These are phyloP conservation scores for Picea sitchensis DNA, from an alignment of 75 land plant species.

Conservation along the genomic window DNA sequence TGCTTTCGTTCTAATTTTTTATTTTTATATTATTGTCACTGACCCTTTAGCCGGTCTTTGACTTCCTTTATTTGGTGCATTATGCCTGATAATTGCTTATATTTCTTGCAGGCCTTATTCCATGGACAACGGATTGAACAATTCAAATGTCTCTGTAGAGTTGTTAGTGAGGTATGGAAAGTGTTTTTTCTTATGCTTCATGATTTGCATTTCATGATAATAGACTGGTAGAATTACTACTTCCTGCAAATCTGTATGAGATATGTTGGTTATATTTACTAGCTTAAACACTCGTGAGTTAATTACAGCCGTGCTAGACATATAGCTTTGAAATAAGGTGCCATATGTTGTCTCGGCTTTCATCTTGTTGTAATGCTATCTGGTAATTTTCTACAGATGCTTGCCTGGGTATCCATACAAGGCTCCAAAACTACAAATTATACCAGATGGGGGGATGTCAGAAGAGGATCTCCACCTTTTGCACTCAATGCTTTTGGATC, in stretches of 20 bases:
- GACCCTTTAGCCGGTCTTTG: not conserved
- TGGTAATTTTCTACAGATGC: constrained; percentile 46
- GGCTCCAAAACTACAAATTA: constrained; percentile 75
- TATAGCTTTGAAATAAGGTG: not conserved
- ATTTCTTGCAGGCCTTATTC: constrained; percentile 65
- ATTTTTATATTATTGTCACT: not conserved
- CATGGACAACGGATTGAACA: constrained; percentile 46
- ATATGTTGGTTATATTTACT: not conserved
- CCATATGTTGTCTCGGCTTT: not conserved
- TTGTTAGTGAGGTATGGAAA: constrained; percentile 61
- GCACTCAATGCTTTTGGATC: constrained; percentile 73
- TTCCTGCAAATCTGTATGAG: not conserved
- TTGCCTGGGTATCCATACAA: constrained; percentile 87
- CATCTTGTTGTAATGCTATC: constrained; percentile 1
- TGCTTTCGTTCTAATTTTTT: not conserved
- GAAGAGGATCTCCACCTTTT: constrained; percentile 56
- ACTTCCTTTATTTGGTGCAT: not conserved
- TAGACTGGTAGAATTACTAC: not conserved
- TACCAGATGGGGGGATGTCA: constrained; percentile 61
- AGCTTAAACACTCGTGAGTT: not conserved
- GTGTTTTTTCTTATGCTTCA: not conserved
- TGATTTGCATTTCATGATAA: not conserved
- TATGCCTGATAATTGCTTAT: not conserved
- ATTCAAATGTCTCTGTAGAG: constrained; percentile 53
- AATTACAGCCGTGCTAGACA: not conserved